Evolutionary conservation across 164 flowering plant genomes (phyloP), one percentile per base, ranked within the genome.

Genomic region (Piper longum): DNA sequence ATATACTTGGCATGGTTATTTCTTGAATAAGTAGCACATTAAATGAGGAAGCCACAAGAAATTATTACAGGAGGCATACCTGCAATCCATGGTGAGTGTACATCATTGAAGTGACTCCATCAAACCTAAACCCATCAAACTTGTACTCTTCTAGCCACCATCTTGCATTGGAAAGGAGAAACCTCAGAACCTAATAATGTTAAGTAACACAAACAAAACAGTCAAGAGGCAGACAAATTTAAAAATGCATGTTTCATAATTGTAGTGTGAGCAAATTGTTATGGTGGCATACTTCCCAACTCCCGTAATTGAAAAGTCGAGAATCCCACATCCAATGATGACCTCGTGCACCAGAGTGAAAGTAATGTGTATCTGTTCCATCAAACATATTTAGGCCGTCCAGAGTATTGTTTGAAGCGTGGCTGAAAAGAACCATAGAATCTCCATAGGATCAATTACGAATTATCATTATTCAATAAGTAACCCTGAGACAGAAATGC

Each of bases 71-170:
- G 36, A 26, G 36, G 36, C 36, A 26, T 26, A 87, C 99, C 96
- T 79, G 79, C 77, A 95, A 79, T 6, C 99, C 99, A 78, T 95
- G 99, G 76, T 95, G 97, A 63, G 96, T 91, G 67, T 95, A 95
- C 99, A 95, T 95, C 99, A 95, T 95, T 62, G 99, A 95, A 48
- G 99, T 95, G 67, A 95, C 99, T 72, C 99, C 97, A 83, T 95
- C 99, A 83, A 91, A 95, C 77, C 99, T 82, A 72, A 95, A 95
- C 16, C 99, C 99, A 72, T 95, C 99, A 78, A 95, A 95, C 76
- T 86, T 85, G 76, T 79, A 91, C 73, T 95, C 99, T 18, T 91
- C 97, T 54, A 95, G 76, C 99, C 97, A 95, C 99, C 99, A 95
- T 84, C 99, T 85, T 74, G 95, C 97, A 82, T 95, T 95, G 62